These are phyloP conservation scores for Domatiomyces catenatus DNA, from an alignment of 2,329 filamentous ascomycete species.

Conservation along the genomic window DNA sequence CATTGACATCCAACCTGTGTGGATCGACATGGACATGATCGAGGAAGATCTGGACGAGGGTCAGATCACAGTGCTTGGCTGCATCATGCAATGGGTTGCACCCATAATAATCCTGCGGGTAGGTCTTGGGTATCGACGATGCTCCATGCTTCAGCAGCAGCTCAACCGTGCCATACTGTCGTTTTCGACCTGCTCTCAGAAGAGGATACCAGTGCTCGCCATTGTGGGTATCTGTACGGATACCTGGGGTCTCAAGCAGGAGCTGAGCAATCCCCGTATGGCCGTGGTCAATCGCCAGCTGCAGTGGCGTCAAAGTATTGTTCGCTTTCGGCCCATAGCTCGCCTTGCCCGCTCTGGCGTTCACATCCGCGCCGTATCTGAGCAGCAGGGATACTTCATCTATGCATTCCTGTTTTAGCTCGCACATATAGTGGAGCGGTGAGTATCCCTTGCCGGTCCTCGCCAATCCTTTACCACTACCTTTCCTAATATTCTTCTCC, in stretches of 20 bases:
- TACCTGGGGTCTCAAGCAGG: conserved; percentile 5
- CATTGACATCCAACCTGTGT: conserved; percentile 4
- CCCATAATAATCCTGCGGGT: conserved; percentile 11
- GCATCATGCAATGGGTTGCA: conserved; percentile 14
- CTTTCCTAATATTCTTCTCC: conserved; percentile 12
- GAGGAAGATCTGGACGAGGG: conserved; percentile 10
- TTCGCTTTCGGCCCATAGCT: conserved; percentile 8
- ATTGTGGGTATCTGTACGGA: conserved; percentile 6
- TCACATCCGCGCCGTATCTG: conserved; percentile 10
- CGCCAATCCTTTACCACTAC: conserved; percentile 7
- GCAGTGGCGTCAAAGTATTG: conserved; percentile 10
- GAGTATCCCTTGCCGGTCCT: conserved; percentile 11
- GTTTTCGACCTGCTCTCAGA: conserved; percentile 10
- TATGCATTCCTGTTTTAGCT: conserved; percentile 9
- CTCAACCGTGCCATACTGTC: conserved; percentile 9
- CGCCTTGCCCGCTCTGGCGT: conserved; percentile 10
- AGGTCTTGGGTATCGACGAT: conserved; percentile 6
- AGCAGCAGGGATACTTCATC: conserved; percentile 12
- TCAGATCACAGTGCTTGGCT: conserved; percentile 8
- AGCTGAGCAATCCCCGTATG: conserved; percentile 9
- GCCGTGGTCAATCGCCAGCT: conserved; percentile 8
- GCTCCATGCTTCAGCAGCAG: conserved; percentile 8
- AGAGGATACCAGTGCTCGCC: conserved; percentile 9
- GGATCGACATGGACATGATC: conserved; percentile 1
- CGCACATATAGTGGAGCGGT: conserved; percentile 14